A percentile compares a stretch with the other conserved stretches of the same genome.
phyloP scores from a whole-genome alignment of 805 yeast species.

The Kodamaea laetipori region DNA sequence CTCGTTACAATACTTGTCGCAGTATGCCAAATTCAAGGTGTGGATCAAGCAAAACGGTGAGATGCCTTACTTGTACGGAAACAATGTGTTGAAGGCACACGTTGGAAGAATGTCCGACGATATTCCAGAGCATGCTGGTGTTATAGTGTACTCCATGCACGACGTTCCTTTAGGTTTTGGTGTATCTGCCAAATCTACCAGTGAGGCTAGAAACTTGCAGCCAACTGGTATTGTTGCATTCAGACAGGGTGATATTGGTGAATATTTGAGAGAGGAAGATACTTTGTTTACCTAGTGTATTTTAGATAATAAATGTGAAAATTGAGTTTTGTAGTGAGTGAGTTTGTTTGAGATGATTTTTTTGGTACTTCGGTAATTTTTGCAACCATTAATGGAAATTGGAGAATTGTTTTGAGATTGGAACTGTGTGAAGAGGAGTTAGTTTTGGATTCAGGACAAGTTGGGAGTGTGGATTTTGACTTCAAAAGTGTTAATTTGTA shows the following conservation, averaged over 20 bases:
- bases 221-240: constrained; percentile 95
- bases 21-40: constrained; percentile 87
- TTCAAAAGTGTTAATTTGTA: too few relatives aligned
- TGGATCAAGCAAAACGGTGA: constrained; percentile 98
- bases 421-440: too few relatives aligned
- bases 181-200: constrained; percentile 87
- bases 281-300: constrained; percentile 74
- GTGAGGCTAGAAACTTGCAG: constrained; percentile 81
- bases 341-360: background rate
- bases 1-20: constrained; percentile 77
- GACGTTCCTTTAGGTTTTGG: constrained; percentile 96
- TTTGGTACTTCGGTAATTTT: too few relatives aligned
- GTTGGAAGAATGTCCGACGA: constrained; percentile 96
- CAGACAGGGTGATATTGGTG: constrained; percentile 97
- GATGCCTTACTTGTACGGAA: constrained; percentile 97
- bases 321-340: background rate
- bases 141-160: constrained; percentile 84
- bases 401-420: too few relatives aligned
- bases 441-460: too few relatives aligned
- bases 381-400: too few relatives aligned
- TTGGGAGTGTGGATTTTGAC: too few relatives aligned
- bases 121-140: constrained; percentile 97
- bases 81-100: constrained; percentile 95
- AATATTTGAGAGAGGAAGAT: constrained; percentile 96
- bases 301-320: background rate